These are phyloP conservation scores for Gautieria morchelliformis DNA, from an alignment of 768 basidiomycete genomes.

Conservation along the genomic window DNA sequence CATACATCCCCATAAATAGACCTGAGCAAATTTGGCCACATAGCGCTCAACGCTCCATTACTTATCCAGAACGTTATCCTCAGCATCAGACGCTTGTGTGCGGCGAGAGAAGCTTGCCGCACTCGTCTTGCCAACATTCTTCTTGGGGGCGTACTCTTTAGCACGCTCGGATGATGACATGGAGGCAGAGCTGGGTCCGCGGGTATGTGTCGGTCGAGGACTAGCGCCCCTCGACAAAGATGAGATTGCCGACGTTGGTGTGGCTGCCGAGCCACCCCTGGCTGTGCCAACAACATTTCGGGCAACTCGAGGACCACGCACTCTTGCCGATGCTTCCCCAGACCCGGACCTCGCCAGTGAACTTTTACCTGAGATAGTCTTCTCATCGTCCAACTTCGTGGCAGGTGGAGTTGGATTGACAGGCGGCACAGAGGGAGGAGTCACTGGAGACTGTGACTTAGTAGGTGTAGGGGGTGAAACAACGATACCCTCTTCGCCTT, in stretches of 20 bases:
- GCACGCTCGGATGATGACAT: conserved; percentile 33
- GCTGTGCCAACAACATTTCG: conserved; percentile 38
- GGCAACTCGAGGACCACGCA: conserved; percentile 42
- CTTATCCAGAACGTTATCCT: conserved; percentile 53
- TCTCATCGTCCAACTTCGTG: conserved; percentile 10
- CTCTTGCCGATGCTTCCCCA: conserved; percentile 20
- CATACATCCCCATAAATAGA: background rate
- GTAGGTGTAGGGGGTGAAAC: conserved; percentile 25
- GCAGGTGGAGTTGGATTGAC: background rate
- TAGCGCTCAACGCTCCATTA: background rate
- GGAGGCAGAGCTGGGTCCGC: conserved; percentile 38
- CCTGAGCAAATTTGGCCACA: background rate
- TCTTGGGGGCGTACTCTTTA: conserved; percentile 15
- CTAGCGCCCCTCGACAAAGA: conserved; percentile 16
- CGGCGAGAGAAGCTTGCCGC: conserved; percentile 42
- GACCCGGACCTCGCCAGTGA: conserved; percentile 41
- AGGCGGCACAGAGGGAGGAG: conserved; percentile 16
- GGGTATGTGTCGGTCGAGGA: conserved; percentile 28
- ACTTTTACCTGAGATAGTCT: conserved; percentile 17
- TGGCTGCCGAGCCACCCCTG: background rate
- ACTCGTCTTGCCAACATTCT: conserved; percentile 23
- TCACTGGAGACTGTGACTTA: conserved; percentile 15
- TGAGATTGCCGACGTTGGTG: background rate
- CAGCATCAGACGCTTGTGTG: conserved; percentile 78
- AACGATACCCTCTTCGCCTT: conserved; percentile 29